Evolutionary conservation across 2,329 filamentous ascomycete genomes (phyloP).

Genomic region (Aureobasidium musti): DNA sequence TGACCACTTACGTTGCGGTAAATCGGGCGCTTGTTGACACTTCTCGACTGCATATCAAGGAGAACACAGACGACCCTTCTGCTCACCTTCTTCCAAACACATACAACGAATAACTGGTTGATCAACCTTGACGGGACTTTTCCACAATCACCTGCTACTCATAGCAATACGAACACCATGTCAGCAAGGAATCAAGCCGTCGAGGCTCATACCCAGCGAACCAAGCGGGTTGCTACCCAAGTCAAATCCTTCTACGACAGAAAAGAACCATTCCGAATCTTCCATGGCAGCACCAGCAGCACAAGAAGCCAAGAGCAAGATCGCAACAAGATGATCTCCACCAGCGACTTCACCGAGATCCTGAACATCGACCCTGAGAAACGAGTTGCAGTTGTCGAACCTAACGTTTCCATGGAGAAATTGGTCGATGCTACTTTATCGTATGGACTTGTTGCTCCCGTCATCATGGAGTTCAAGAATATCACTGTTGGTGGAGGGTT

Average conservation of each 20-base stretch:
- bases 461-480: constrained; percentile 71
- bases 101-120: background rate
- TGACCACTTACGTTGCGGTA: background rate
- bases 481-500: constrained; percentile 70
- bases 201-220: constrained; percentile 30
- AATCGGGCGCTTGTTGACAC: too few species aligned
- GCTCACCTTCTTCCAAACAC: background rate
- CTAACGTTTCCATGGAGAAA: constrained; percentile 68
- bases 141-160: background rate
- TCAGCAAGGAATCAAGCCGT: background rate
- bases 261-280: constrained; percentile 56
- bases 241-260: constrained; percentile 52
- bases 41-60: background rate
- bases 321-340: constrained; percentile 50
- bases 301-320: constrained; percentile 48
- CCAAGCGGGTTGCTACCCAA: constrained; percentile 39
- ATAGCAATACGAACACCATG: background rate
- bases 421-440: constrained; percentile 60
- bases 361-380: constrained; percentile 47
- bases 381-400: constrained; percentile 60
- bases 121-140: background rate
- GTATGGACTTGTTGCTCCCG: constrained; percentile 60
- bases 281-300: constrained; percentile 59
- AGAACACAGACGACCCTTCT: background rate
- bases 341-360: constrained; percentile 52